phyloP scores from a whole-genome alignment of 805 yeast species.

The Citeromyces matritensis region DNA sequence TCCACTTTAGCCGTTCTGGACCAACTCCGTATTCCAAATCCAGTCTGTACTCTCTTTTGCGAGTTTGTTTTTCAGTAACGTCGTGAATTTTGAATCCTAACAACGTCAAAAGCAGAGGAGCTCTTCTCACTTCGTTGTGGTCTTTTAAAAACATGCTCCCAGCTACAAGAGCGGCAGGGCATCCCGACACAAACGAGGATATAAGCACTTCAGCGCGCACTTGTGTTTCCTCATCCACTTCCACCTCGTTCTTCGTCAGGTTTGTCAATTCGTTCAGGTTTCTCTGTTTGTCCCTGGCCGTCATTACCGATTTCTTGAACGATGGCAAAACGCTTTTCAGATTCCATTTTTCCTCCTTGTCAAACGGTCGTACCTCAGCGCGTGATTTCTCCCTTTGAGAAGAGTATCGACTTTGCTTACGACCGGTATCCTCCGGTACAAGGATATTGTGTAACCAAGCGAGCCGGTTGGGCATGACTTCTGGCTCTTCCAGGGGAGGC shows the following conservation, averaged over 20 bases:
- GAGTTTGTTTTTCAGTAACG: slow-evolving; percentile 18
- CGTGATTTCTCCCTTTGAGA: background rate
- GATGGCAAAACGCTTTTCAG: background rate
- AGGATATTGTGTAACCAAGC: no score
- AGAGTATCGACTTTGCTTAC: background rate
- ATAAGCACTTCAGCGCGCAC: slow-evolving; percentile 18
- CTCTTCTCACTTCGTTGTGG: slow-evolving; percentile 61
- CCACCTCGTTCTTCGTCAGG: slow-evolving; percentile 1
- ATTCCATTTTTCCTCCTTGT: background rate
- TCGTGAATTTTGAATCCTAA: slow-evolving; percentile 51
- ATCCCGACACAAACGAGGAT: slow-evolving; percentile 42
- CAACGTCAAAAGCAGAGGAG: slow-evolving; percentile 69
- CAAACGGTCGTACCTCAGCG: background rate
- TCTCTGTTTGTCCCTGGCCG: background rate
- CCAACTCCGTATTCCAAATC: slow-evolving; percentile 88
- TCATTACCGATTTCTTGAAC: no score
- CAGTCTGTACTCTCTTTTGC: slow-evolving; percentile 36
- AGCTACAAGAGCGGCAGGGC: slow-evolving; percentile 61
- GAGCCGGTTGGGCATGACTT: no score
- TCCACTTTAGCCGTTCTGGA: slow-evolving; percentile 64
- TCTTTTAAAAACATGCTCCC: slow-evolving; percentile 67
- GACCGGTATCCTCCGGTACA: no score
- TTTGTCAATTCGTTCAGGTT: background rate
- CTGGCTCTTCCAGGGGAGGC: no score
- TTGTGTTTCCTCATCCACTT: slow-evolving; percentile 8